Conservation (phyloP, 441 rosid genomes). For the Capsella rubella region DNA sequence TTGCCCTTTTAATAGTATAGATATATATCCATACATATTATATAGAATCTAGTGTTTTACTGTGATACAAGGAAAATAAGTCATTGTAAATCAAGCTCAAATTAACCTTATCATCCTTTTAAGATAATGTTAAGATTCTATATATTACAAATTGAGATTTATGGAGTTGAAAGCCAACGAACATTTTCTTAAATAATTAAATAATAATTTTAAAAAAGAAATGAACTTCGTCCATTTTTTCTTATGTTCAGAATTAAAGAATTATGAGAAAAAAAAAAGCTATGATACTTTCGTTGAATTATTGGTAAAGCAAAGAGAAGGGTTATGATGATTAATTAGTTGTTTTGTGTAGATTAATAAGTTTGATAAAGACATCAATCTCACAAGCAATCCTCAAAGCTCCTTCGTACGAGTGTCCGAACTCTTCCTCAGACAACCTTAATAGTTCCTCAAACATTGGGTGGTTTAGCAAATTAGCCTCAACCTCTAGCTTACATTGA, state of each 20-base stretch:
- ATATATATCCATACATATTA: no score
- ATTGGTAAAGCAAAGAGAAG: not conserved
- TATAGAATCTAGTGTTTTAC: no score
- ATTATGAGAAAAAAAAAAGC: not conserved
- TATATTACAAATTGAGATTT: no score
- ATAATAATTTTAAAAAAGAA: not conserved
- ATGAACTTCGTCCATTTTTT: not conserved
- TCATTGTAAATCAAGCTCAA: no score
- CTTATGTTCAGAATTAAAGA: not conserved
- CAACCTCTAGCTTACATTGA: slow-evolving; percentile 52
- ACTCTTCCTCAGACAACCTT: slow-evolving; percentile 50
- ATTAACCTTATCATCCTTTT: no score
- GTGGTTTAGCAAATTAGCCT: slow-evolving; percentile 58
- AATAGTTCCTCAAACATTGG: slow-evolving; percentile 55
- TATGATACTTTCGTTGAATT: not conserved
- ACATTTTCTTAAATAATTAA: not conserved
- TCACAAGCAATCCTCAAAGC: slow-evolving; percentile 58
- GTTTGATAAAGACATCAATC: slow-evolving; percentile 50
- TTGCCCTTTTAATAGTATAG: no score
- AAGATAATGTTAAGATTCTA: no score
- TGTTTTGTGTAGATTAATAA: slow-evolving; percentile 52
- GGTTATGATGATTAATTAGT: not conserved
- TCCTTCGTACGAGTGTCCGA: slow-evolving; percentile 56
- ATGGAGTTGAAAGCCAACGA: no score
- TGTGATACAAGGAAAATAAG: no score